phyloP scores from a whole-genome alignment of 2,329 filamentous ascomycete species.

The Podosphaera xanthii region DNA sequence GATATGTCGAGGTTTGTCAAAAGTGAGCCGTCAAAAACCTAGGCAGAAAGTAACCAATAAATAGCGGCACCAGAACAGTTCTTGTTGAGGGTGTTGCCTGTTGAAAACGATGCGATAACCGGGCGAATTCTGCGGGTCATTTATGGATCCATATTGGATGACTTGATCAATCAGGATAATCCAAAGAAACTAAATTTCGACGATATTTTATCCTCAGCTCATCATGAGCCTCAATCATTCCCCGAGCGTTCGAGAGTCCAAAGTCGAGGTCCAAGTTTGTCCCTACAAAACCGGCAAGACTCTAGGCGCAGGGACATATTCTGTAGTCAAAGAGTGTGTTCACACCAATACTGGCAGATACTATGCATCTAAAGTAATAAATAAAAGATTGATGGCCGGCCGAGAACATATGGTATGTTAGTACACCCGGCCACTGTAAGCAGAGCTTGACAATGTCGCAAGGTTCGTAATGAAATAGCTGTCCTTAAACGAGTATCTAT shows the following conservation, averaged over 20 bases:
- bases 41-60: no score
- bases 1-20: no score
- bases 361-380: conserved; percentile 98
- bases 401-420: conserved; percentile 79
- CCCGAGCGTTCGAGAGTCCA: conserved; percentile 10
- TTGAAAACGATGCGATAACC: no score
- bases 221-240: conserved; percentile 11
- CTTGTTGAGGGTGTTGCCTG: no score
- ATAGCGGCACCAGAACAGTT: no score
- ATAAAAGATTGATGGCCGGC: conserved; percentile 93
- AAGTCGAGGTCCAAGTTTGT: conserved; percentile 53
- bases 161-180: no score
- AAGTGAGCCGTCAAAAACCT: no score
- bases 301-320: conserved; percentile 86
- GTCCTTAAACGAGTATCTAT: conserved; percentile 96
- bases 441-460: conserved; percentile 2
- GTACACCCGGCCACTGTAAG: not conserved
- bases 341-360: conserved; percentile 95
- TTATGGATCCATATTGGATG: no score
- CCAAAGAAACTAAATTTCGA: no score
- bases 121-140: no score
- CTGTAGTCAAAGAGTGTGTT: conserved; percentile 95
- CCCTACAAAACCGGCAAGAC: conserved; percentile 98
- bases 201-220: not conserved
- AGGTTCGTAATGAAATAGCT: conserved; percentile 95